These are phyloP conservation scores for Fusarium foetens DNA, from an alignment of 2,329 filamentous ascomycete species.

Conservation along the genomic window DNA sequence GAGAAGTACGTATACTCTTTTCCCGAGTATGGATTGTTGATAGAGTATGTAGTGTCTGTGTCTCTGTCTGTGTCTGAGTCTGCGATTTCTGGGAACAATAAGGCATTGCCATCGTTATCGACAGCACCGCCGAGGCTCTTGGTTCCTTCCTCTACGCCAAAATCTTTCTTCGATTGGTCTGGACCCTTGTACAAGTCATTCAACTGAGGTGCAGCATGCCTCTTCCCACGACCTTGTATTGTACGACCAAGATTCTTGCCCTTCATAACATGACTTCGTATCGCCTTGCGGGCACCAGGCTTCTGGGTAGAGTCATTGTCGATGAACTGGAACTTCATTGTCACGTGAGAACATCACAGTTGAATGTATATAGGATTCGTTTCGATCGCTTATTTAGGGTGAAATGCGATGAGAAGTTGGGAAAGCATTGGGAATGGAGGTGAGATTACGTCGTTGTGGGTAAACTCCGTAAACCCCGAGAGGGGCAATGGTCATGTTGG, in stretches of 20 bases:
- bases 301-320: slow-evolving; percentile 11
- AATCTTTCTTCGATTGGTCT: background rate
- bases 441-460: slow-evolving; percentile 14
- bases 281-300: slow-evolving; percentile 20
- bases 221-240: slow-evolving; percentile 33
- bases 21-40: slow-evolving; percentile 22
- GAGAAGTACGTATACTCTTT: slow-evolving; percentile 34
- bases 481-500: background rate
- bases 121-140: background rate
- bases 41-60: background rate
- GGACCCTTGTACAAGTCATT: background rate
- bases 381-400: background rate
- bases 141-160: fast-evolving
- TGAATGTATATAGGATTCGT: background rate
- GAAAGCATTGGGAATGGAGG: background rate
- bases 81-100: slow-evolving; percentile 31
- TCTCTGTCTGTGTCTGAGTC: slow-evolving; percentile 5
- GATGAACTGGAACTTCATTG: slow-evolving; percentile 38
- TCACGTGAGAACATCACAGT: background rate
- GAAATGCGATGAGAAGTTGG: background rate
- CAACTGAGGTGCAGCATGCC: slow-evolving; percentile 11
- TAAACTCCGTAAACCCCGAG: slow-evolving; percentile 36
- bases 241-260: slow-evolving; percentile 36
- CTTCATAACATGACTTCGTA: slow-evolving; percentile 42
- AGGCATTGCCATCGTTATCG: background rate